Evolutionary conservation across 2,329 filamentous ascomycete species (phyloP).

Genomic region (Paraphaeosphaeria minitans): DNA sequence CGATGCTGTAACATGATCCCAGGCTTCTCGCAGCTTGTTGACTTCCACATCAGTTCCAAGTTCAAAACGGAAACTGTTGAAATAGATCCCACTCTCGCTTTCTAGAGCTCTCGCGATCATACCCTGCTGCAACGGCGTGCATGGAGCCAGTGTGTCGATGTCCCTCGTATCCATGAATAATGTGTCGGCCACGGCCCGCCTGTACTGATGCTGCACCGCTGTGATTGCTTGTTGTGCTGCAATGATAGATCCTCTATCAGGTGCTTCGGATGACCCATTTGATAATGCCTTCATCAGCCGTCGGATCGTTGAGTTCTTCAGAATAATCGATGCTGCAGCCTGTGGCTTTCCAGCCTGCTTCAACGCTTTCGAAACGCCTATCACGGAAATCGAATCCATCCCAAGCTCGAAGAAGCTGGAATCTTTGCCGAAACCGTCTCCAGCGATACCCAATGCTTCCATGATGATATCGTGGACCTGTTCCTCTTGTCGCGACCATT

Average conservation of each 20-base stretch:
- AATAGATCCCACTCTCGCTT: slow-evolving; percentile 67
- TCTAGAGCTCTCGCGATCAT: slow-evolving; percentile 76
- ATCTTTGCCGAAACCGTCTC: slow-evolving; percentile 54
- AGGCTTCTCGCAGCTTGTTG: slow-evolving; percentile 60
- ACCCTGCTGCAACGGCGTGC: slow-evolving; percentile 83
- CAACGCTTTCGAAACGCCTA: slow-evolving; percentile 69
- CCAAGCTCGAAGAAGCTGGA: slow-evolving; percentile 85
- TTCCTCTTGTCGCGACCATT: slow-evolving; percentile 48
- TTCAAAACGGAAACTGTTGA: slow-evolving; percentile 72
- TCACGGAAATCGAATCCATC: slow-evolving; percentile 84
- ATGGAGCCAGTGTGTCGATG: slow-evolving; percentile 78
- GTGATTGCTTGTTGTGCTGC: slow-evolving; percentile 65
- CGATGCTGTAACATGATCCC: slow-evolving; percentile 57
- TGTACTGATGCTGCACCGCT: slow-evolving; percentile 68
- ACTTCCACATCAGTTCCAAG: slow-evolving; percentile 56
- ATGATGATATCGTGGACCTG: slow-evolving; percentile 61
- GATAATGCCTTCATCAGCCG: slow-evolving; percentile 47
- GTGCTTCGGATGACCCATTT: slow-evolving; percentile 4
- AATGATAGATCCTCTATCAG: slow-evolving; percentile 41
- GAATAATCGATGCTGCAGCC: slow-evolving; percentile 68
- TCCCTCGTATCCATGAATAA: slow-evolving; percentile 58
- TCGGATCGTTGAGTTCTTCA: slow-evolving; percentile 59
- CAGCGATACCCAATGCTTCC: slow-evolving; percentile 56
- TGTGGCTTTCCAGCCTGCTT: slow-evolving; percentile 65
- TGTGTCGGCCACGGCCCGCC: slow-evolving; percentile 56